Evolutionary conservation across 768 basidiomycete species (phyloP), one percentile per base, ranked within the genome.

Genomic region (Mrakia frigida): DNA sequence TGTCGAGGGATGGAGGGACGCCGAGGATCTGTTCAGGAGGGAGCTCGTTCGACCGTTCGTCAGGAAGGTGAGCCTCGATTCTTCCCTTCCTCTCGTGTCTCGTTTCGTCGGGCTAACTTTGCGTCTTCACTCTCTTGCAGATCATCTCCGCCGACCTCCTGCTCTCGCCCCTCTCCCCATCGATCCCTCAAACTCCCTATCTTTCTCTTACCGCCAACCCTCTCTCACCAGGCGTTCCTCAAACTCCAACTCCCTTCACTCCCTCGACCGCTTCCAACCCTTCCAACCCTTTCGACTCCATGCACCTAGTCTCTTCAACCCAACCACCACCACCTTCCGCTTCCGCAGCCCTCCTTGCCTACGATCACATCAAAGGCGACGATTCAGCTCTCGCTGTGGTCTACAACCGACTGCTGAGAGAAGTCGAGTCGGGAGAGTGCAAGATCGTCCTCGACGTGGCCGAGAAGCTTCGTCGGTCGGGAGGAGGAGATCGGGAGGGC

Each of bases 1-100:
- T 10, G 85, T 99, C 70, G 88, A 89, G 18, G 87, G 93, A 11
- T 94, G 92, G 92, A 85, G 88, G 80, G 90, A 92, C 78, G 96
- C 94, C 1, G 95, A 96, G 84, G 92, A 94, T 77, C 89, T 97
- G 25, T 84, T 98, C 70, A 86, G 90, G 74, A 85, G 85, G 71
- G 88, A 90, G 61, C 85, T 97, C 52, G 87, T 94, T 50, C 88
- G 88, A 2, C 87, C 86, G 21, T 95, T 94, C 80, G 86, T 94
- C 13, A 89, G 88, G 80, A 91, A 91, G 86, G 94, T 91, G 73
- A 53, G 82, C 80, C 1, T 33, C 31, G 16, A 6, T 28, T 35
- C 28, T 11, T 25, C 16, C 43, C 73, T 63, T 21, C 39, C 35
- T 10, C 10, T 28, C 33, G 11, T 18, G 21, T 1, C 37, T 33